A percentile compares a stretch with the other conserved stretches of the same genome.
phyloP scores from a whole-genome alignment of 345 rosid species.

The Populus deltoides region DNA sequence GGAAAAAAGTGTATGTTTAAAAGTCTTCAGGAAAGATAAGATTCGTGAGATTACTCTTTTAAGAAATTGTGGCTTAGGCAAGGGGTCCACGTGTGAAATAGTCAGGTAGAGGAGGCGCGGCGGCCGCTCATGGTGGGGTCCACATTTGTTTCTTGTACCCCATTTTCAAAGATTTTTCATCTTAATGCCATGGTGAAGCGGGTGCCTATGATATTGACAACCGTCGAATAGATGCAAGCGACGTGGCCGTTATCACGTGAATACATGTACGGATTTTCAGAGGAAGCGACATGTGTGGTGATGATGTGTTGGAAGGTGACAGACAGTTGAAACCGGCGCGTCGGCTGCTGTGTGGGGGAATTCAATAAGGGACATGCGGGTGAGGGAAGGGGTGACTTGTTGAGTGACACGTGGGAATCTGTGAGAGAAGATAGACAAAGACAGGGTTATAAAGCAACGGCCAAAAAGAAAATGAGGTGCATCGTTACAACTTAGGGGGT shows the following conservation, averaged over 20 bases:
- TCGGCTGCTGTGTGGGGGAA: constrained; percentile 15
- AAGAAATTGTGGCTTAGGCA: background rate
- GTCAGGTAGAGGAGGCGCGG: constrained; percentile 31
- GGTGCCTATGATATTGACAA: constrained; percentile 12
- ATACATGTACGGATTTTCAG: background rate
- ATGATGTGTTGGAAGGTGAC: constrained; percentile 32
- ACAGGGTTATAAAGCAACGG: background rate
- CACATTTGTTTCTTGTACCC: background rate
- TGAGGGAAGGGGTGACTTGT: background rate
- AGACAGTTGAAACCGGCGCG: constrained; percentile 30
- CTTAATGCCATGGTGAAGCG: background rate
- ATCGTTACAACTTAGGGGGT: too few species aligned
- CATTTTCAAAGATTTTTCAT: constrained; percentile 1
- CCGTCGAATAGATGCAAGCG: constrained; percentile 11
- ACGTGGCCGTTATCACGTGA: constrained; percentile 28
- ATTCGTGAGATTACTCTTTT: too few species aligned
- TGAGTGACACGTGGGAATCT: background rate
- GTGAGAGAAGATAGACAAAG: background rate
- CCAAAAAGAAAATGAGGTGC: background rate
- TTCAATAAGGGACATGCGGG: constrained; percentile 15
- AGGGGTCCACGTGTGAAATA: constrained; percentile 55
- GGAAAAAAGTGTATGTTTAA: too few species aligned
- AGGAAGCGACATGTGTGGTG: background rate
- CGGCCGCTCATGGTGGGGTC: constrained; percentile 57
- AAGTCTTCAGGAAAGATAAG: too few species aligned